phyloP scores from a whole-genome alignment of 768 basidiomycete genomes.

The Phanerodontia chrysosporium region DNA sequence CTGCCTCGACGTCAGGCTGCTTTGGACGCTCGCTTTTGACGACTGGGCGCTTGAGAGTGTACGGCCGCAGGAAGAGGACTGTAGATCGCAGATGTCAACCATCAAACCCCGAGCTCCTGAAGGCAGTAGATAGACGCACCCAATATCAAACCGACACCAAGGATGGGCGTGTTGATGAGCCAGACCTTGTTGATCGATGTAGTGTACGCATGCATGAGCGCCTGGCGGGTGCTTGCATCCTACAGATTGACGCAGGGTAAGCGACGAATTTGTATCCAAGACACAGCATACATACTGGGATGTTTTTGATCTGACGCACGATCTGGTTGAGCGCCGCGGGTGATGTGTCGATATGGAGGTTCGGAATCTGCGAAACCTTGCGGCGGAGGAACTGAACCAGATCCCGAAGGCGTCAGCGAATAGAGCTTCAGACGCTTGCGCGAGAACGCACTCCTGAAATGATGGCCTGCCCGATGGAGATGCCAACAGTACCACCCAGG shows the following conservation, averaged over 20 bases:
- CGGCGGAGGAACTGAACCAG: slow-evolving; percentile 31
- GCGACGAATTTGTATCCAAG: not conserved
- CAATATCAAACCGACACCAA: slow-evolving; percentile 47
- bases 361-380: slow-evolving; percentile 35
- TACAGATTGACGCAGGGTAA: slow-evolving; percentile 21
- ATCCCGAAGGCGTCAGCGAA: not conserved
- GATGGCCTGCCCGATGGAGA: slow-evolving; percentile 70
- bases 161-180: slow-evolving; percentile 57
- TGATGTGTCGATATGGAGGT: slow-evolving; percentile 37
- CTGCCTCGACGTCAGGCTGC: slow-evolving; percentile 25
- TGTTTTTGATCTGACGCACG: slow-evolving; percentile 40
- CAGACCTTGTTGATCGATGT: slow-evolving; percentile 60
- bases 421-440: not conserved
- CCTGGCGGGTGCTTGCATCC: slow-evolving; percentile 45
- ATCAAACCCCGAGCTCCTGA: not conserved
- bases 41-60: slow-evolving; percentile 51
- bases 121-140: slow-evolving; percentile 19
- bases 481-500: slow-evolving; percentile 73
- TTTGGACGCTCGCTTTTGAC: slow-evolving; percentile 32
- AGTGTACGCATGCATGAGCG: slow-evolving; percentile 59
- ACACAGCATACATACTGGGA: slow-evolving; percentile 34
- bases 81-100: not conserved
- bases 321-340: slow-evolving; percentile 41
- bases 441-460: slow-evolving; percentile 45
- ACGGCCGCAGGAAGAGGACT: slow-evolving; percentile 57